phyloP scores from a whole-genome alignment of 1,139 yeast species.

The Cylindricascospora bacillispora region DNA sequence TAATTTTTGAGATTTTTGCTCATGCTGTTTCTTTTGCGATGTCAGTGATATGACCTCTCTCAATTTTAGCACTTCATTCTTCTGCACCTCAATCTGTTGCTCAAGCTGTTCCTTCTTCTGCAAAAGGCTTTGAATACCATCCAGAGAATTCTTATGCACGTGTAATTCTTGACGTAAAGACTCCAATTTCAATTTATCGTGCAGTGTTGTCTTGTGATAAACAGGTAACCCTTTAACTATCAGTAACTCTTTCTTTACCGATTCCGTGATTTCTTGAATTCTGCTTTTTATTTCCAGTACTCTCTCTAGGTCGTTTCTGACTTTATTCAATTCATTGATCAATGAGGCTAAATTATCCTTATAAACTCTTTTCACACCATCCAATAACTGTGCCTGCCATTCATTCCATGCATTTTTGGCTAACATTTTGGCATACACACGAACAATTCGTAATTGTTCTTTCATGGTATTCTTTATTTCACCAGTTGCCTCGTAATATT shows the following conservation, averaged over 20 bases:
- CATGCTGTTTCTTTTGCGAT: not conserved
- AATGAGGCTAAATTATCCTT: conserved; percentile 39
- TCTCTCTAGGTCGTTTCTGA: conserved; percentile 25
- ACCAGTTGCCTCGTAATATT: conserved; percentile 12
- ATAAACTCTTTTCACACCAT: conserved; percentile 22
- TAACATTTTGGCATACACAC: conserved; percentile 17
- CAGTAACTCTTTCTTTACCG: conserved; percentile 35
- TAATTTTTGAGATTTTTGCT: no score
- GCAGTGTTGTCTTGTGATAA: conserved; percentile 24
- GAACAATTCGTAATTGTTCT: conserved; percentile 14
- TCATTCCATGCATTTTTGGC: conserved; percentile 23
- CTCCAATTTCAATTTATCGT: conserved; percentile 22
- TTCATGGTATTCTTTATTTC: conserved; percentile 10
- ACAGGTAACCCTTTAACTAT: conserved; percentile 40
- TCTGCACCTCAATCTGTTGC: not conserved
- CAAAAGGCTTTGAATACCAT: not conserved
- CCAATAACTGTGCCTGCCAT: conserved; percentile 24
- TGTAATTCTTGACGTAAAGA: conserved; percentile 18
- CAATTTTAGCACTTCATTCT: not conserved
- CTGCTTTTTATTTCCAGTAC: conserved; percentile 32
- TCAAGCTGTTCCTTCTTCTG: not conserved
- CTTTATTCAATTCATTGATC: conserved; percentile 32
- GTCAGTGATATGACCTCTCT: not conserved
- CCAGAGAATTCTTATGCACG: conserved; percentile 2
- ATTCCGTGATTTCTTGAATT: conserved; percentile 36